Evolutionary conservation across 2,329 filamentous ascomycete species (phyloP), one percentile per base, ranked within the genome.

Genomic region (Aspergillus sp.): DNA sequence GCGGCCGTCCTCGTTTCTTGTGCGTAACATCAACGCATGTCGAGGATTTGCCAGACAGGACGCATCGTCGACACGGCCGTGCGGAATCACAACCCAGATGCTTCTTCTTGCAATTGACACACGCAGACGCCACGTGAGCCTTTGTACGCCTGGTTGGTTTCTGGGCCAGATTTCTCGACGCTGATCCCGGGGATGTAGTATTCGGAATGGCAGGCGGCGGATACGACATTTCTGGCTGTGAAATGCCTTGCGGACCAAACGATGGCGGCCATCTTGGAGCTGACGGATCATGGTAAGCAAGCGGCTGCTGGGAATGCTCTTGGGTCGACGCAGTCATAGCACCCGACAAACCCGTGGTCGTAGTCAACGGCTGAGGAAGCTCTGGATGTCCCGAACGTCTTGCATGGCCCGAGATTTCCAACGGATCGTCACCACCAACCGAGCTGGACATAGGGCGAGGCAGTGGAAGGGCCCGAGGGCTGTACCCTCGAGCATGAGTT

Each of bases 91-190:
- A 74, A 37, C 71, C 68, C 44, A 74, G 51, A 51, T 74, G 72
- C 55, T 74, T 74, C 55, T 70, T 71, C 53, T 74, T 74, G 56
- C 72, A 74, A 51, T 74, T 74, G 12, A 74, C 69, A 55, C 72
- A 74, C 2, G 72, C 72, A 3, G 72, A 74, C 25, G 72, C 71
- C 23, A 74, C 72, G 59, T 74, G 72, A 5, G 72, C 68, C 50
- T 74, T 74, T 4, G 70, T 68, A 41, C 72, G 70, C 42, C 72
- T 60, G 0, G 71, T 71, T 13, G 70, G 62, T 41, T 69, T 68
- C 30, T 71, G 63, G 43, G 58, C 52, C 19, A 68, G 49, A 35
- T 61, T 44, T 42, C 67, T 59, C 43, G 53, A 50, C 22, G 54
- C 49, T 9, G 57, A 46, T 6, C 51, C 58, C 3, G 60, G 41